phyloP scores from a whole-genome alignment of 495 filamentous ascomycete species.

The Podospora pseudocomata region DNA sequence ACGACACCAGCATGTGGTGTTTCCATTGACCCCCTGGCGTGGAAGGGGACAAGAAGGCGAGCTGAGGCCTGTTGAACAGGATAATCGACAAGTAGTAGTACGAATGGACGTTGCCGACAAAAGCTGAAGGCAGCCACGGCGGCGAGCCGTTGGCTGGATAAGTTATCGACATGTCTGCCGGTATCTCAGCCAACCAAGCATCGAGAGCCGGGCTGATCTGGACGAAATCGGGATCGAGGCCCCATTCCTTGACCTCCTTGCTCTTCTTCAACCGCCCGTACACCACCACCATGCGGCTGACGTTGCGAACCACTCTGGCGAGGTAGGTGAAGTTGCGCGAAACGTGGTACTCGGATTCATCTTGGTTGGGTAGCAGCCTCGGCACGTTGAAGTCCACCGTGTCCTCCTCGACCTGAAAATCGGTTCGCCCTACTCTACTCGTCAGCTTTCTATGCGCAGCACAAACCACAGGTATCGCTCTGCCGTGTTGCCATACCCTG shows the following conservation, averaged over 20 bases:
- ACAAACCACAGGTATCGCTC: neutral
- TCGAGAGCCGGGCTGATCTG: constrained; percentile 70
- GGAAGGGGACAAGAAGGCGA: constrained; percentile 71
- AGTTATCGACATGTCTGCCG: constrained; percentile 70
- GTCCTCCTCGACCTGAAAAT: constrained; percentile 69
- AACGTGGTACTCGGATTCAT: constrained; percentile 71
- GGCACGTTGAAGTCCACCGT: constrained; percentile 74
- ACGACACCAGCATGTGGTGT: constrained; percentile 80
- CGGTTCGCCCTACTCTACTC: constrained; percentile 63
- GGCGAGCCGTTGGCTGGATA: constrained; percentile 77
- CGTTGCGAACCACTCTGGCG: constrained; percentile 68
- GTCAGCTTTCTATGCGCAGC: constrained; percentile 26
- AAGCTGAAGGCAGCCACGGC: constrained; percentile 85
- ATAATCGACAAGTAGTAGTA: constrained; percentile 89
- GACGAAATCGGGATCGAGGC: constrained; percentile 77
- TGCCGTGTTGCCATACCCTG: constrained; percentile 61
- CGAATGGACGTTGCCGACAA: constrained; percentile 86
- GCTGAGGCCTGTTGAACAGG: constrained; percentile 83
- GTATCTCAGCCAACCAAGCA: constrained; percentile 73
- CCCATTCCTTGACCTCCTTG: constrained; percentile 86
- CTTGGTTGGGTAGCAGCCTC: constrained; percentile 59
- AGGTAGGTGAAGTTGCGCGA: constrained; percentile 83
- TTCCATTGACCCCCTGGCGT: constrained; percentile 77
- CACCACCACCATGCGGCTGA: constrained; percentile 69
- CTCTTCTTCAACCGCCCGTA: constrained; percentile 76